Conservation (phyloP, 2,329 filamentous ascomycete species). For the Talaromyces sp. region DNA sequence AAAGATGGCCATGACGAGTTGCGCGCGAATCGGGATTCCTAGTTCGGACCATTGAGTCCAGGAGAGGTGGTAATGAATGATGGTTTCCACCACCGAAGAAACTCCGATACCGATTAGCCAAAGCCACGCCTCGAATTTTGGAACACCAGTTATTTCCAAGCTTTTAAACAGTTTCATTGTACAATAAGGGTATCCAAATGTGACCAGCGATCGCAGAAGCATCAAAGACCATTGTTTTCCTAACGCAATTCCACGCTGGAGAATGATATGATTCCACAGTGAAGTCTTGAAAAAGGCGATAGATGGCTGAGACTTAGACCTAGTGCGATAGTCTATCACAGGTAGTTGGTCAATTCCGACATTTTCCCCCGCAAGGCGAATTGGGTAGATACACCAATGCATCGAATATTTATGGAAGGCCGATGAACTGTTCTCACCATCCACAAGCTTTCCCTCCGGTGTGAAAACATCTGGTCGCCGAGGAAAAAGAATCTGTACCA, state of each 20-base stretch:
- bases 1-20: not conserved
- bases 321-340: not conserved
- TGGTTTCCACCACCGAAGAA: not conserved
- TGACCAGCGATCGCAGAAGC: not conserved
- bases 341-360: not conserved
- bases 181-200: conserved; percentile 2
- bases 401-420: not conserved
- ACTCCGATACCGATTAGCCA: not conserved
- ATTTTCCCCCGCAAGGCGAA: not conserved
- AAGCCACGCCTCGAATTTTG: not conserved
- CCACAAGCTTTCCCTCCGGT: conserved; percentile 1
- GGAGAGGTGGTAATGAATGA: not conserved
- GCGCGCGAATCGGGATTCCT: conserved; percentile 2
- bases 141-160: not conserved
- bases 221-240: conserved; percentile 3
- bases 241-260: not conserved
- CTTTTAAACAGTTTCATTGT: not conserved
- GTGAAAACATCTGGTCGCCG: conserved; percentile 4
- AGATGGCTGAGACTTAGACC: not conserved
- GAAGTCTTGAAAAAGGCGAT: not conserved
- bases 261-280: conserved; percentile 1
- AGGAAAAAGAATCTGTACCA: not conserved
- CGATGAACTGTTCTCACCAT: not conserved
- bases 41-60: conserved; percentile 4
- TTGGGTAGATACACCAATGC: not conserved